Percentiles rank a stretch among this genome's conserved stretches.
These are phyloP conservation scores for Ensete ventricosum DNA, from an alignment of 176 grass and related monocot species.

Conservation along the genomic window DNA sequence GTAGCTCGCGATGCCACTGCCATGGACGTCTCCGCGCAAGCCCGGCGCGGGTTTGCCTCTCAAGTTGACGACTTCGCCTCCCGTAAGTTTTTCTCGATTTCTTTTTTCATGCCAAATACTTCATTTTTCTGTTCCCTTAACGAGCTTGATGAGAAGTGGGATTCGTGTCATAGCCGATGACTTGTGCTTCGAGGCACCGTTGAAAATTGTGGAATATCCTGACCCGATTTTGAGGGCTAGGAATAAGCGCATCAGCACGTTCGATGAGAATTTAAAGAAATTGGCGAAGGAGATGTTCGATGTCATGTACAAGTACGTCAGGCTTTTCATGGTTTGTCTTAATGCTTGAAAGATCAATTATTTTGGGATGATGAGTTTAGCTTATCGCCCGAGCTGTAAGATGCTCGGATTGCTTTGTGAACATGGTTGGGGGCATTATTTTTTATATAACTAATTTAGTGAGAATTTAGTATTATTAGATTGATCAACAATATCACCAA, in stretches of 20 bases:
- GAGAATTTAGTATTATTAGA: too few species aligned
- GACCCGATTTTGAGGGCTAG: constrained; percentile 57
- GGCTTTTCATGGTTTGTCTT: background rate
- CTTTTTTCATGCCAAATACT: background rate
- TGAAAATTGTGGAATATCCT: constrained; percentile 83
- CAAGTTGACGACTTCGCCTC: constrained; percentile 51
- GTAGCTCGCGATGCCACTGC: background rate
- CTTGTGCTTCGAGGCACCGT: constrained; percentile 61
- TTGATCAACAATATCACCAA: too few species aligned
- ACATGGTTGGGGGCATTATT: too few species aligned
- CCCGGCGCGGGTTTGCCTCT: constrained; percentile 27
- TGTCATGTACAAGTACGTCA: constrained; percentile 94
- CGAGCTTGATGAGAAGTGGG: background rate
- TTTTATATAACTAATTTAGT: too few species aligned
- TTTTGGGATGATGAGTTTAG: background rate
- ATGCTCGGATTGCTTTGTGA: background rate
- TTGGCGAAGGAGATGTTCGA: constrained; percentile 84
- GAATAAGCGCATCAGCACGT: constrained; percentile 80
- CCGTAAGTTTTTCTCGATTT: constrained; percentile 21
- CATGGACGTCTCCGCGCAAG: constrained; percentile 13
- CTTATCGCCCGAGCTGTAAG: too few species aligned
- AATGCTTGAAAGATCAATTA: background rate
- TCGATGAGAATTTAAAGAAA: constrained; percentile 53
- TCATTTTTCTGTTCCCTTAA: background rate
- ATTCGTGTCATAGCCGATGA: constrained; percentile 46